Conservation (phyloP, 495 filamentous ascomycete genomes). For the Xylona heveae region DNA sequence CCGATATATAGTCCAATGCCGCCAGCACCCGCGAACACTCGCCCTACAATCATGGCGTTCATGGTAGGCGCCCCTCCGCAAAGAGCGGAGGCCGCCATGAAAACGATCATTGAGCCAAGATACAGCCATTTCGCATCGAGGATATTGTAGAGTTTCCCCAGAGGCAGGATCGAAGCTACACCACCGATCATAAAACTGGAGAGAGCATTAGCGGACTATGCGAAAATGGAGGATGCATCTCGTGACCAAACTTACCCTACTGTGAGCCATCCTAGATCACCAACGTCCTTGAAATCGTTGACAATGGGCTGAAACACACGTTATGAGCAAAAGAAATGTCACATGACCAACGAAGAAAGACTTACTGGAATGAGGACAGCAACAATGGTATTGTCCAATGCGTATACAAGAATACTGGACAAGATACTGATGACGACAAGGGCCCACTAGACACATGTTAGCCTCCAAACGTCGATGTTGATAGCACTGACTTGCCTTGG, state of each 20-base stretch:
- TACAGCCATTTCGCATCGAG: conserved; percentile 17
- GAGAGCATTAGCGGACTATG: neutral
- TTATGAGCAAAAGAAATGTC: too few species aligned
- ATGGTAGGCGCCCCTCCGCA: conserved; percentile 15
- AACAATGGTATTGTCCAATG: conserved; percentile 10
- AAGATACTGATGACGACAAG: neutral
- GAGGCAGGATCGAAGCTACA: neutral
- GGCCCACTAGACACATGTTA: neutral
- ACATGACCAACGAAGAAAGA: too few species aligned
- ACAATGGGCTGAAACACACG: conserved; percentile 8
- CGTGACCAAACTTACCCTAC: conserved; percentile 5
- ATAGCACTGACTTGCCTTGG: too few species aligned
- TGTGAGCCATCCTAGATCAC: conserved; percentile 8
- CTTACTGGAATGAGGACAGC: conserved; percentile 8
- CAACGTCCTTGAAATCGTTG: conserved; percentile 5
- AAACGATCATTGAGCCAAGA: conserved; percentile 10
- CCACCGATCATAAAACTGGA: neutral
- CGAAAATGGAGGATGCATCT: too few species aligned
- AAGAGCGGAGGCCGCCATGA: conserved; percentile 15
- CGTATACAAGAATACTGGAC: conserved; percentile 6
- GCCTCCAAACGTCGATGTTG: neutral
- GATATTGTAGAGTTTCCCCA: conserved; percentile 6
- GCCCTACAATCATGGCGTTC: conserved; percentile 14
- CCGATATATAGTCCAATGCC: too few species aligned
- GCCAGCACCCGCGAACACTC: conserved; percentile 15